Evolutionary conservation across 73 alveolate genomes (phyloP).

Genomic region (Tetrahymena elliotti): DNA sequence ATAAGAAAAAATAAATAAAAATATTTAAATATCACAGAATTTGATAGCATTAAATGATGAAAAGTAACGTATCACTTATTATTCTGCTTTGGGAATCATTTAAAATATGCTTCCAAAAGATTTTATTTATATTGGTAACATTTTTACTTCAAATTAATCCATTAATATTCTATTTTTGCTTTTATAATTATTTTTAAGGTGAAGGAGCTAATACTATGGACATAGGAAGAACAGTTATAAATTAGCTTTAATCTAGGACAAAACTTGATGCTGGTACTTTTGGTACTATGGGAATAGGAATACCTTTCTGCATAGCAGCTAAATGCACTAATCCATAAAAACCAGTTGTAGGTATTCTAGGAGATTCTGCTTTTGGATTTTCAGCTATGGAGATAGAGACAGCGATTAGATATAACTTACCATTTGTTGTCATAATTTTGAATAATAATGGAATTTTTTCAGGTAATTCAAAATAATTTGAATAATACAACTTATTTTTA

Average conservation of each 20-base stretch:
- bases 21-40: not conserved
- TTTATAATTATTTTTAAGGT: not conserved
- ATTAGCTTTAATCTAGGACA: constrained; percentile 49
- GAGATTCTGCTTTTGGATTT: constrained; percentile 89
- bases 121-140: constrained; percentile 49
- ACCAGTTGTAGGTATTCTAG: constrained; percentile 64
- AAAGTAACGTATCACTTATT: constrained; percentile 49
- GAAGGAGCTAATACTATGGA: constrained; percentile 91
- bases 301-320: constrained; percentile 75
- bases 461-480: not conserved
- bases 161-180: too few species aligned
- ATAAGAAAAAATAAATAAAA: not conserved
- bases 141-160: too few species aligned
- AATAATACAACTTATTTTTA: not conserved
- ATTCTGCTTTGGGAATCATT: constrained; percentile 41
- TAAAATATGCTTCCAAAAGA: constrained; percentile 52
- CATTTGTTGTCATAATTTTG: constrained; percentile 51
- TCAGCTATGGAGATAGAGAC: constrained; percentile 85
- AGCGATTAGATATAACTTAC: constrained; percentile 56
- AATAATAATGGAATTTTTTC: constrained; percentile 71
- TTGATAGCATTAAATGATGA: constrained; percentile 36
- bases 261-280: constrained; percentile 83
- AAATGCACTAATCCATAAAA: constrained; percentile 49
- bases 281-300: constrained; percentile 86
- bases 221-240: constrained; percentile 71